phyloP scores from a whole-genome alignment of 2,329 filamentous ascomycete genomes.

The Cladosporium colombiae region DNA sequence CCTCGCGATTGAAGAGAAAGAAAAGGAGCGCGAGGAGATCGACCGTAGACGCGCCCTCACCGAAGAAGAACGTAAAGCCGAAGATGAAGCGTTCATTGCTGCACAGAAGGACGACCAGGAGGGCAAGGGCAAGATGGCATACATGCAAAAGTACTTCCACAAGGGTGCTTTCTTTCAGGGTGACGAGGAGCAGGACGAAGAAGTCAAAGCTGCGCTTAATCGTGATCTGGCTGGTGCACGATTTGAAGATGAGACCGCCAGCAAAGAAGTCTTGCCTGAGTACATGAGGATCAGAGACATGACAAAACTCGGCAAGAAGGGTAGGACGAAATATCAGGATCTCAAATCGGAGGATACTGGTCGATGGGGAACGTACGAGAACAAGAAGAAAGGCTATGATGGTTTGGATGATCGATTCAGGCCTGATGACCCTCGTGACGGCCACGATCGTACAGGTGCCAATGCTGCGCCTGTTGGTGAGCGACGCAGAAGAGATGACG shows the following conservation, averaged over 20 bases:
- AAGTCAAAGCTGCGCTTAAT: slow-evolving; percentile 74
- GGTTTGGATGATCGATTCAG: slow-evolving; percentile 67
- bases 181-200: slow-evolving; percentile 56
- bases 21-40: slow-evolving; percentile 83
- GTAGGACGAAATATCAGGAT: slow-evolving; percentile 85
- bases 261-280: slow-evolving; percentile 81
- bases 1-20: slow-evolving; percentile 77
- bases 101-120: slow-evolving; percentile 77
- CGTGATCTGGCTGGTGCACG: slow-evolving; percentile 83
- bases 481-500: slow-evolving; percentile 49
- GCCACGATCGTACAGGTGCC: slow-evolving; percentile 60
- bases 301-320: slow-evolving; percentile 91
- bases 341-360: slow-evolving; percentile 89
- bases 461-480: slow-evolving; percentile 72
- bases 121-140: slow-evolving; percentile 75
- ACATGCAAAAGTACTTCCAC: slow-evolving; percentile 96
- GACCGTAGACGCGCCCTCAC: slow-evolving; percentile 86
- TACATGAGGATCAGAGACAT: slow-evolving; percentile 92
- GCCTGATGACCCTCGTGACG: slow-evolving; percentile 54
- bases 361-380: slow-evolving; percentile 67
- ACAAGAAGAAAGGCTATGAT: slow-evolving; percentile 52
- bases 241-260: slow-evolving; percentile 79
- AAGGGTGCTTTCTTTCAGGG: slow-evolving; percentile 94
- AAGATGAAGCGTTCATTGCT: slow-evolving; percentile 77
- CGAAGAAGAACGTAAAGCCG: slow-evolving; percentile 78